Evolutionary conservation across 208 protist genomes (phyloP).

Genomic region (Herpetomonas samuelpessoai): DNA sequence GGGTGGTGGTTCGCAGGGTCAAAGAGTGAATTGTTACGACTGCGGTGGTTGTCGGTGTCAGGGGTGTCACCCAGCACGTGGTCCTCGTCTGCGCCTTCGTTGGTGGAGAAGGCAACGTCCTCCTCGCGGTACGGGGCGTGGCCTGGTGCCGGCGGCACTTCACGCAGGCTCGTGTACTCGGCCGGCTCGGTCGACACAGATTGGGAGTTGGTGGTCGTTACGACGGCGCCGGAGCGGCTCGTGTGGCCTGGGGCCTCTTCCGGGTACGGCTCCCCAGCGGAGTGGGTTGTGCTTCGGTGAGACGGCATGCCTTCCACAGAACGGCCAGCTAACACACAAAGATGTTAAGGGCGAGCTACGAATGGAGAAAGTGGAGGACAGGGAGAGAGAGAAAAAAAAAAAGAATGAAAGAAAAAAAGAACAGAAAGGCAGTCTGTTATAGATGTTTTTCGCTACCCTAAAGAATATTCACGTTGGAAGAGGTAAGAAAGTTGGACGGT

Average conservation of each 20-base stretch:
- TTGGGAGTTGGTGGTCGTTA: neutral
- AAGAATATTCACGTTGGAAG: no score
- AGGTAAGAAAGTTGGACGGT: no score
- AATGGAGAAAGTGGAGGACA: neutral
- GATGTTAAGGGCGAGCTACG: neutral
- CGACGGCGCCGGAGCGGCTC: no score
- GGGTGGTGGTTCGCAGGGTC: neutral
- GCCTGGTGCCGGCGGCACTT: neutral
- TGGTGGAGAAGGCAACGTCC: neutral
- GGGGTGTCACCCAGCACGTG: neutral
- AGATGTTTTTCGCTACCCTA: no score
- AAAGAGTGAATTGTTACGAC: neutral
- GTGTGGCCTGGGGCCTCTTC: no score
- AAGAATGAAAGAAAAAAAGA: conserved; percentile 3
- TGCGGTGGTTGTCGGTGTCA: neutral
- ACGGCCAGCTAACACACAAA: no score
- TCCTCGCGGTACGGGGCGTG: neutral
- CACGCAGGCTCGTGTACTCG: neutral
- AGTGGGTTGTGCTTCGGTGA: no score
- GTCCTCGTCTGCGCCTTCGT: neutral
- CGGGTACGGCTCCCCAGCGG: no score
- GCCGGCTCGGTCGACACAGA: neutral
- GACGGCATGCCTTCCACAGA: no score
- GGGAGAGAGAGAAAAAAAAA: conserved; percentile 5
- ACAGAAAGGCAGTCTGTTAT: no score